Conservation (phyloP, 2,329 filamentous ascomycete genomes). For the Esteya vermicola region DNA sequence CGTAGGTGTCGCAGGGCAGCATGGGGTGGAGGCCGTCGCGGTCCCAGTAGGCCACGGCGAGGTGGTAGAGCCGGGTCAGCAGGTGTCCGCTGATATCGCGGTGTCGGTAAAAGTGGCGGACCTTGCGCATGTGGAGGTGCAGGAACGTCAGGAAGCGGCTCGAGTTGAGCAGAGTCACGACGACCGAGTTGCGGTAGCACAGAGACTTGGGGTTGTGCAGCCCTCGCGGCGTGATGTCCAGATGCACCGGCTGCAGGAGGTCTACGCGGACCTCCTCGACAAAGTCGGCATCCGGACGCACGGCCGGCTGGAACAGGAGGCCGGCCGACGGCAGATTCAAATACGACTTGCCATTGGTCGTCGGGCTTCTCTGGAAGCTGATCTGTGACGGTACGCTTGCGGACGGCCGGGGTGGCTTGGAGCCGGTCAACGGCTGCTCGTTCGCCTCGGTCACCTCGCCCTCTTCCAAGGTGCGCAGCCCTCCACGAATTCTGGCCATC, state of each 20-base stretch:
- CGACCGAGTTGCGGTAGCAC: constrained; percentile 10
- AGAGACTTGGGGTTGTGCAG: constrained; percentile 5
- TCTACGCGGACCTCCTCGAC: constrained; percentile 4
- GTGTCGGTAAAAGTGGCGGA: background rate
- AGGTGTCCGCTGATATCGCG: constrained; percentile 3
- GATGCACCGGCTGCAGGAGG: constrained; percentile 3
- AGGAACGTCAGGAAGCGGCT: constrained; percentile 7
- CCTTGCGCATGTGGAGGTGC: constrained; percentile 1
- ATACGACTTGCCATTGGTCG: no score
- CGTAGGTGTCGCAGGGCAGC: background rate
- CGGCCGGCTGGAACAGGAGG: constrained; percentile 2
- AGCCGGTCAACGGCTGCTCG: no score
- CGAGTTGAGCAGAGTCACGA: constrained; percentile 8
- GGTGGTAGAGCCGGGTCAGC: constrained; percentile 7
- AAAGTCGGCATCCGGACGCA: background rate
- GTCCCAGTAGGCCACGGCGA: constrained; percentile 9
- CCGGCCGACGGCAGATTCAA: background rate
- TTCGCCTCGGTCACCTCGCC: no score
- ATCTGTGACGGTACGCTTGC: background rate
- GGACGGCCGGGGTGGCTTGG: no score
- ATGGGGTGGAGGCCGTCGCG: constrained; percentile 3
- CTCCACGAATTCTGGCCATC: no score
- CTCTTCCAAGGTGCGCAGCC: no score
- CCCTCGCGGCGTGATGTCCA: constrained; percentile 1
- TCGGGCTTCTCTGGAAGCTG: background rate